phyloP scores from a whole-genome alignment of 768 basidiomycete genomes.

The Amanita fuliginea region DNA sequence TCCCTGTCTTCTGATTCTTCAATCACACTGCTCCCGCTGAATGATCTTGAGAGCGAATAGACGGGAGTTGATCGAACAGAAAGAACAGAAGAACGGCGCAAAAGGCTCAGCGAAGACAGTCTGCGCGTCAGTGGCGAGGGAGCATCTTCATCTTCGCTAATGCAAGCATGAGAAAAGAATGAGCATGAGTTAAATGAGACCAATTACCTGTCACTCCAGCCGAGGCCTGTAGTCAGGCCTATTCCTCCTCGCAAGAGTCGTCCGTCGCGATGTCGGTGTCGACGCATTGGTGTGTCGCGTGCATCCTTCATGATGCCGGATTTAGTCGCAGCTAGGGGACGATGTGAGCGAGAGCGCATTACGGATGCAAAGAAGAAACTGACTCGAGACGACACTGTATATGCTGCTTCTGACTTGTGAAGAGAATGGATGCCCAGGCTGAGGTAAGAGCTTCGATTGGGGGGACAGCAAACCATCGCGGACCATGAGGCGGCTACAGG shows the following conservation, averaged over 20 bases:
- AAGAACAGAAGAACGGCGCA: slow-evolving; percentile 31
- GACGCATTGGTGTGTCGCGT: slow-evolving; percentile 43
- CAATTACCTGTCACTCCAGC: slow-evolving; percentile 63
- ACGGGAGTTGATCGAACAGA: slow-evolving; percentile 15
- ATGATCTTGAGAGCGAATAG: slow-evolving; percentile 24
- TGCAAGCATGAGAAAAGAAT: slow-evolving; percentile 2
- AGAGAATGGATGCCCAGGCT: slow-evolving; percentile 10
- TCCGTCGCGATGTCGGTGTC: slow-evolving; percentile 55
- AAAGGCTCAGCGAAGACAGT: slow-evolving; percentile 44
- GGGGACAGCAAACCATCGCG: slow-evolving; percentile 58
- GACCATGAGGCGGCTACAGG: slow-evolving; percentile 49
- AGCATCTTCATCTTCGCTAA: slow-evolving; percentile 64
- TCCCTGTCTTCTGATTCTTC: slow-evolving; percentile 8
- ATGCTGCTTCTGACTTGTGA: slow-evolving; percentile 24
- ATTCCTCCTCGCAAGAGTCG: slow-evolving; percentile 46
- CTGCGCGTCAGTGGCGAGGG: slow-evolving; percentile 57
- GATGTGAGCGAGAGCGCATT: slow-evolving; percentile 1
- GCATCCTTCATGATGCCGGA: slow-evolving; percentile 38
- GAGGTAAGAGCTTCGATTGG: slow-evolving; percentile 46
- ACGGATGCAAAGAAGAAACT: background rate
- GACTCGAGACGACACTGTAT: slow-evolving; percentile 25
- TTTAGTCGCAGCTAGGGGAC: slow-evolving; percentile 17
- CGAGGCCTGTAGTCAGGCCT: slow-evolving; percentile 60
- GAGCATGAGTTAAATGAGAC: background rate
- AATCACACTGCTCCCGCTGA: slow-evolving; percentile 19